Base-by-base conservation (phyloP, 2,329 filamentous ascomycete genomes). In the Endocalyx cinctus region DNA sequence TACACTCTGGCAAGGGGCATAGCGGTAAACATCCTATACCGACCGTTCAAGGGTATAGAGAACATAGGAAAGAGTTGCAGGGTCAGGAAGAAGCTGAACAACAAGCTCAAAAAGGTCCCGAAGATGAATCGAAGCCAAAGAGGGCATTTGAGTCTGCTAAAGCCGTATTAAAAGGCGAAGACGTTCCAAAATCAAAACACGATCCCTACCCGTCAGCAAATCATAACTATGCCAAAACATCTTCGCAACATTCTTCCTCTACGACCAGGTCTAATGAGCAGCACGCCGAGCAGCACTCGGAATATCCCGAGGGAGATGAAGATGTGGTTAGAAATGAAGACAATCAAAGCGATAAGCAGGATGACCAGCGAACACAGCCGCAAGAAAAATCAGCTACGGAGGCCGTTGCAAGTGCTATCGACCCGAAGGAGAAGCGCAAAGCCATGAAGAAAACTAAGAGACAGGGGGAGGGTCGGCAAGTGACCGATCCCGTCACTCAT, bases 401-500 rank as follows among this genome's bases (percentile, higher is more conserved):
- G 33, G 38, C 48, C 3, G 62, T 57, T 7, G 61, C 57, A 3
- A 50, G 53, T n/a, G 45, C 60, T 2, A 43, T 61, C 18, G 63
- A 71, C 31, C 62, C 66, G 3, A 69, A 60, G 42, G 55, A 67
- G 38, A 66, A 69, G 49, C 63, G 68, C 16, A 72, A 71, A 36
- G 57, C 62, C 6, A 65, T 69, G 51, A 70, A 72, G 46, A 66
- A 64, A 37, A 55, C 47, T 10, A 63, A 62, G 31, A 54, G 58
- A 29, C 63, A 68, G 31, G 62, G 63, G 27, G 67, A 62, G n/a
- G 66, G 69, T n/a, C 63, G 70, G 38, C 69, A 82, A 51, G 82
- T 86, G 29, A 86, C 81, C 2, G 82, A 87, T 48, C 82, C 82
- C 0, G 70, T 86, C 25, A 87, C 82, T 2, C 82, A 86, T 57